A percentile compares a stretch with the other conserved stretches of the same genome.
These are phyloP conservation scores for Castanea crenata DNA, from an alignment of 306 rosid species.

Conservation along the genomic window DNA sequence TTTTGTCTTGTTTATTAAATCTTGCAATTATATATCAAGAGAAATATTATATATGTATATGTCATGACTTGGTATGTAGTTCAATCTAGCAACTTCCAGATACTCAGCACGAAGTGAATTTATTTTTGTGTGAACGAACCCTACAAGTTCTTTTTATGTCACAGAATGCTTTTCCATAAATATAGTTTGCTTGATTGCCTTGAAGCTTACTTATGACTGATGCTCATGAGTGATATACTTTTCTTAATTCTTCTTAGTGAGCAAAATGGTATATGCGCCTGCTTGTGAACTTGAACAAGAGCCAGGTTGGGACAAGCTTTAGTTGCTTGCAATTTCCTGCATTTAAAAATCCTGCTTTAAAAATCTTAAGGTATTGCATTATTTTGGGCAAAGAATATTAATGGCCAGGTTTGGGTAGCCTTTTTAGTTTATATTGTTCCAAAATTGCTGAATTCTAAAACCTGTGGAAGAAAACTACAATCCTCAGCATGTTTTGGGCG, in stretches of 20 bases:
- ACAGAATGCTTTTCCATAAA: constrained; percentile 3
- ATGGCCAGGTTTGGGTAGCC: too few species aligned
- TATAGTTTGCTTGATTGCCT: not conserved
- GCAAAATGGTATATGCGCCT: not conserved
- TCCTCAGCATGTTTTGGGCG: too few species aligned
- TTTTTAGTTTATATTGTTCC: too few species aligned
- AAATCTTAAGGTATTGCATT: too few species aligned
- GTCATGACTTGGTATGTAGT: constrained; percentile 41
- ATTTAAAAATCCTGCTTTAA: not conserved
- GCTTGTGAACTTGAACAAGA: not conserved
- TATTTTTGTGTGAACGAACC: constrained; percentile 27
- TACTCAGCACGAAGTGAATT: constrained; percentile 9
- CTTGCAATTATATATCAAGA: constrained; percentile 41
- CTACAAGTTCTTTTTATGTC: not conserved
- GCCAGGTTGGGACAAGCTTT: not conserved
- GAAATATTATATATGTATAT: constrained; percentile 21
- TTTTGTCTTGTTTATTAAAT: constrained; percentile 22
- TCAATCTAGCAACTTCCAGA: constrained; percentile 11
- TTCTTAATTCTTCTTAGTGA: not conserved
- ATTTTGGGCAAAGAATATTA: too few species aligned
- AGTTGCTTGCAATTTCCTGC: not conserved
- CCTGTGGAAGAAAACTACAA: too few species aligned
- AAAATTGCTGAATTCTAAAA: too few species aligned
- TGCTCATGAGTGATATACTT: not conserved
- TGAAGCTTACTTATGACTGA: not conserved